Evolutionary conservation across 179 eudicot species (phyloP).

Genomic region (Spinacia oleracea): DNA sequence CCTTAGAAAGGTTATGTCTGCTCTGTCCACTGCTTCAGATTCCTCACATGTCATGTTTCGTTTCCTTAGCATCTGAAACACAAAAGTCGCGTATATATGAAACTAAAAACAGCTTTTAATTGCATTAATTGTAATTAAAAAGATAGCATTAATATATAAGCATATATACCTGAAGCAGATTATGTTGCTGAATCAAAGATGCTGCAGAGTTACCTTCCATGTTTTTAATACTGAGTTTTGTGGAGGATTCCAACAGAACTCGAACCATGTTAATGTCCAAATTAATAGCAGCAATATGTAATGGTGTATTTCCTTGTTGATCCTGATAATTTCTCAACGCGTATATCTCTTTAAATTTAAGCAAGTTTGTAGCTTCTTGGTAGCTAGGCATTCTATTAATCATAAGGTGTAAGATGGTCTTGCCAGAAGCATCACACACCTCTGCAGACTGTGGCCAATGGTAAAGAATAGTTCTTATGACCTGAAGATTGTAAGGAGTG

Average conservation of each 20-base stretch:
- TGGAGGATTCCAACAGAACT: constrained; percentile 4
- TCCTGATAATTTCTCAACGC: constrained; percentile 17
- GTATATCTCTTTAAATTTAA: not conserved
- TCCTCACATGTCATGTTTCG: constrained; percentile 13
- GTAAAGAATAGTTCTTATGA: not conserved
- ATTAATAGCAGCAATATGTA: constrained; percentile 23
- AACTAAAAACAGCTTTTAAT: not conserved
- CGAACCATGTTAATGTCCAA: constrained; percentile 12
- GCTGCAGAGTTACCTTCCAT: constrained; percentile 6
- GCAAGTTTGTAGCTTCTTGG: not conserved
- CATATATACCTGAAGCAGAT: not conserved
- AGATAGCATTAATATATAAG: no score
- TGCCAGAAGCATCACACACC: constrained; percentile 11
- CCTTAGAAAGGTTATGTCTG: not conserved
- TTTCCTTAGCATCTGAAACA: not conserved
- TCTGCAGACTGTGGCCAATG: constrained; percentile 18
- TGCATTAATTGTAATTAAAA: no score
- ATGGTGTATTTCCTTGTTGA: constrained; percentile 26
- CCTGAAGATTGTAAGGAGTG: not conserved
- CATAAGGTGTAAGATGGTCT: constrained; percentile 22
- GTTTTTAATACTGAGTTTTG: constrained; percentile 17
- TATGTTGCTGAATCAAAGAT: constrained; percentile 13
- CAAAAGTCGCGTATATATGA: not conserved
- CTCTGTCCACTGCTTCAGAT: constrained; percentile 5
- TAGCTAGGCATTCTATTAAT: not conserved